A percentile compares a stretch with the other conserved stretches of the same genome.
phyloP scores from a whole-genome alignment of 495 filamentous ascomycete species.

The Niebla homalea region DNA sequence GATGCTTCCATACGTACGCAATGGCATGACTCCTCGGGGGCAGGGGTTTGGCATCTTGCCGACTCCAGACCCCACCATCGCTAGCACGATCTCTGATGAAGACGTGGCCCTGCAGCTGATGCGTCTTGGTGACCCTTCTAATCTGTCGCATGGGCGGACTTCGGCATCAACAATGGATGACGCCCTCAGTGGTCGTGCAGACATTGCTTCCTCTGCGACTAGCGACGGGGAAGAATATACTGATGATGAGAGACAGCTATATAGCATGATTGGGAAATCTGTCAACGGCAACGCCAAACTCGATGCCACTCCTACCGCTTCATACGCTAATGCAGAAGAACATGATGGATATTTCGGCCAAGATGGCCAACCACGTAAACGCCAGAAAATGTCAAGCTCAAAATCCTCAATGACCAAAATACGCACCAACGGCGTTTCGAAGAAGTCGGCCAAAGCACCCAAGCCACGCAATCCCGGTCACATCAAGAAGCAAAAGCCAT shows the following conservation, averaged over 20 bases:
- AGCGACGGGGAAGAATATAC: constrained; percentile 72
- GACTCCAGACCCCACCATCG: constrained; percentile 87
- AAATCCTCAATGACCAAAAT: constrained; percentile 19
- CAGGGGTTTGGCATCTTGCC: constrained; percentile 53
- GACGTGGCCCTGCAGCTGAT: constrained; percentile 95
- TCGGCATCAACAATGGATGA: constrained; percentile 92
- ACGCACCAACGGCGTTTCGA: constrained; percentile 24
- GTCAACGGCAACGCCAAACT: constrained; percentile 37
- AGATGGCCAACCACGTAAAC: constrained; percentile 27
- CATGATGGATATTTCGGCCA: constrained; percentile 37
- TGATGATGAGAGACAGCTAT: constrained; percentile 47
- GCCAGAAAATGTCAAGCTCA: constrained; percentile 4
- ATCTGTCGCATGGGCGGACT: constrained; percentile 76
- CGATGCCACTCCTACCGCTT: constrained; percentile 53
- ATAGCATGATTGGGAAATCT: constrained; percentile 10
- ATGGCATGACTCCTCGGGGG: constrained; percentile 27
- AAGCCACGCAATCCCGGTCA: constrained; percentile 28
- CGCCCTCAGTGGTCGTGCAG: constrained; percentile 75
- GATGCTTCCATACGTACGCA: constrained; percentile 21
- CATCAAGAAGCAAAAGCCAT: constrained; percentile 45
- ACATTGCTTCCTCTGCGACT: constrained; percentile 70
- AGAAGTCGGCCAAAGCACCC: constrained; percentile 29
- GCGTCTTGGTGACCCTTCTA: constrained; percentile 82
- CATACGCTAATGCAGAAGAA: constrained; percentile 54
- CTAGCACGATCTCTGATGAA: constrained; percentile 92